phyloP scores from a whole-genome alignment of 2,329 filamentous ascomycete species.

The Calonectria crousiana region DNA sequence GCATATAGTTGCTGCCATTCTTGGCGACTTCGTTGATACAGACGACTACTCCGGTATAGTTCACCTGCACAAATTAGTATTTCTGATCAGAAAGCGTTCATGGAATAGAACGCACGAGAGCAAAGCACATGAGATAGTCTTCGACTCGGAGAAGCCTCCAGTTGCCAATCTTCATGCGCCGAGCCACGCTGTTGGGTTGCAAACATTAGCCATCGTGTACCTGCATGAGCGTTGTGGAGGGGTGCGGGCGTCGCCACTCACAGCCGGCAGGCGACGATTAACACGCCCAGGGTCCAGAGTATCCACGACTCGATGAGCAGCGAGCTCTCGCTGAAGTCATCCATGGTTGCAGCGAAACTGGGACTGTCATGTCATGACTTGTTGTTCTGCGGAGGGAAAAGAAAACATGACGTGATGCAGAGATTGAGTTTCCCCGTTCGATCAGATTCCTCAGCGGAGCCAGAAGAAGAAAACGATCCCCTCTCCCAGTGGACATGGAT shows the following conservation, averaged over 20 bases:
- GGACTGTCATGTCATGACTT: neutral
- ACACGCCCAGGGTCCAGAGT: slow-evolving; percentile 43
- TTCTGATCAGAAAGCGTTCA: too few species aligned
- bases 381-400: neutral
- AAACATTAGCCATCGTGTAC: neutral
- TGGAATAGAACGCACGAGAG: slow-evolving; percentile 50
- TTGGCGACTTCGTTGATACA: slow-evolving; percentile 56
- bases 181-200: slow-evolving; percentile 37
- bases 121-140: slow-evolving; percentile 68
- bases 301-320: slow-evolving; percentile 48
- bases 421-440: neutral
- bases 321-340: slow-evolving; percentile 35
- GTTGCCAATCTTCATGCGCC: slow-evolving; percentile 56
- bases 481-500: neutral
- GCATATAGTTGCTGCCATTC: slow-evolving; percentile 60
- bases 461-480: neutral
- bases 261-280: slow-evolving; percentile 42
- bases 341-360: neutral
- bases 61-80: slow-evolving; percentile 38
- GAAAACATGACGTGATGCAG: neutral
- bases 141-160: slow-evolving; percentile 64
- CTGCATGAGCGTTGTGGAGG: neutral
- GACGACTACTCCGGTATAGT: slow-evolving; percentile 57
- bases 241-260: slow-evolving; percentile 23
- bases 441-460: neutral